A percentile compares a stretch with the other conserved stretches of the same genome.
These are phyloP conservation scores for Termitomyces sp. DNA, from an alignment of 768 basidiomycete genomes.

Conservation along the genomic window DNA sequence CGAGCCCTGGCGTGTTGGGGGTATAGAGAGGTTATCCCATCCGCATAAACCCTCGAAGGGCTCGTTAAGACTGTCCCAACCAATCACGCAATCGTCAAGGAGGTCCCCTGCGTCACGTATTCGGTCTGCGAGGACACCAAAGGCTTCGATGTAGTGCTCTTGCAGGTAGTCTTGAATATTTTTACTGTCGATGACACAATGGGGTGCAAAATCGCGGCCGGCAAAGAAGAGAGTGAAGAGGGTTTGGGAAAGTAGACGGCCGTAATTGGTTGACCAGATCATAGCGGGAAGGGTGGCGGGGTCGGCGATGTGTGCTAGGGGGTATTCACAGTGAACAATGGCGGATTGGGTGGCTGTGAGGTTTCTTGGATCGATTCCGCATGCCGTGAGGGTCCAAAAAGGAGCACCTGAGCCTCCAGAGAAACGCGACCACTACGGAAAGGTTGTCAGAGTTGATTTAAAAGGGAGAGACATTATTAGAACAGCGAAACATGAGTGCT, in stretches of 20 bases:
- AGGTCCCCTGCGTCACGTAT: constrained; percentile 74
- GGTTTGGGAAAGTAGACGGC: constrained; percentile 82
- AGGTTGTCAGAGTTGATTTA: neutral
- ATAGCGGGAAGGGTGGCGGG: constrained; percentile 83
- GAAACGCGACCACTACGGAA: constrained; percentile 85
- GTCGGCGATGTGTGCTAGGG: constrained; percentile 52
- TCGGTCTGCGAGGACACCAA: constrained; percentile 70
- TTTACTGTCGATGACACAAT: constrained; percentile 84
- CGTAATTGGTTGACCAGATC: constrained; percentile 97
- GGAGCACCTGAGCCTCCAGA: constrained; percentile 94
- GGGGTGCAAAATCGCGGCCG: constrained; percentile 85
- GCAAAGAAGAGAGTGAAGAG: constrained; percentile 95
- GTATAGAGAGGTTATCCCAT: constrained; percentile 61
- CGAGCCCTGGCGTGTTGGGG: constrained; percentile 65
- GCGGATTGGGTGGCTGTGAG: constrained; percentile 85
- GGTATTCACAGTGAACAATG: constrained; percentile 88
- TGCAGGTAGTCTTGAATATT: constrained; percentile 92
- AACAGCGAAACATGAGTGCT: neutral
- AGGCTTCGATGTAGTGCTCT: constrained; percentile 69
- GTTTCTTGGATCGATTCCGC: constrained; percentile 83
- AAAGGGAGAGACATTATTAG: neutral
- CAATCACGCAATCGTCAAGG: constrained; percentile 84
- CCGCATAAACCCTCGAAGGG: constrained; percentile 79
- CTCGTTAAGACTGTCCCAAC: constrained; percentile 97
- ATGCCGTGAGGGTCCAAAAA: constrained; percentile 88